Evolutionary conservation across 345 rosid species (phyloP).

Genomic region (Streptanthus diversifolius): DNA sequence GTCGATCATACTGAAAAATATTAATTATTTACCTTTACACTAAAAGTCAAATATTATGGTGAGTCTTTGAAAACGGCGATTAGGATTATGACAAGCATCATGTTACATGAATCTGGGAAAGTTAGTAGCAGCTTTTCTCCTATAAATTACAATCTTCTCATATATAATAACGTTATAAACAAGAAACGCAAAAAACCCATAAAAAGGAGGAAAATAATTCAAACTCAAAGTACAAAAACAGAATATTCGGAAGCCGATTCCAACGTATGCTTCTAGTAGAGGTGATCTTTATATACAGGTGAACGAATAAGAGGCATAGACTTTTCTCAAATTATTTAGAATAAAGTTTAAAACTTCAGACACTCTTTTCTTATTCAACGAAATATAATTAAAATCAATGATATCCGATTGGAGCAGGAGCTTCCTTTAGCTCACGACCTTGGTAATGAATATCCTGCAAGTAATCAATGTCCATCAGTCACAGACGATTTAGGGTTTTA

Average conservation of each 20-base stretch:
- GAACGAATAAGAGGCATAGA: background rate
- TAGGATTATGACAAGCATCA: background rate
- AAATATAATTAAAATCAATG: slow-evolving; percentile 34
- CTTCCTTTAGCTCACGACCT: slow-evolving; percentile 60
- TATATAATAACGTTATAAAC: background rate
- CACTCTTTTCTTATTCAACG: background rate
- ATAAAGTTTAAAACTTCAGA: background rate
- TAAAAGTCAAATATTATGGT: background rate
- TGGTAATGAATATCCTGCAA: slow-evolving; percentile 66
- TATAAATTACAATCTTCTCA: too few relatives aligned
- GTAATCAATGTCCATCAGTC: slow-evolving; percentile 2
- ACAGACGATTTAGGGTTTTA: background rate
- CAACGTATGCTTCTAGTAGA: background rate
- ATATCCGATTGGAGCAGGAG: slow-evolving; percentile 69
- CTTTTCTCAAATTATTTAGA: background rate
- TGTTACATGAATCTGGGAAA: background rate
- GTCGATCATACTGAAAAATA: background rate
- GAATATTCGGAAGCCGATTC: background rate
- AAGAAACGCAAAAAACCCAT: background rate
- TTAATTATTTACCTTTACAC: background rate
- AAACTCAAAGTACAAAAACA: background rate
- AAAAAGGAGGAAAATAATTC: too few relatives aligned
- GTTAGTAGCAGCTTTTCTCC: background rate
- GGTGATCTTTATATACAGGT: background rate
- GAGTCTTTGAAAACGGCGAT: background rate